Percentiles rank a stretch among this genome's conserved stretches.
phyloP scores from a whole-genome alignment of 768 basidiomycete species.

The Trametes meyenii region DNA sequence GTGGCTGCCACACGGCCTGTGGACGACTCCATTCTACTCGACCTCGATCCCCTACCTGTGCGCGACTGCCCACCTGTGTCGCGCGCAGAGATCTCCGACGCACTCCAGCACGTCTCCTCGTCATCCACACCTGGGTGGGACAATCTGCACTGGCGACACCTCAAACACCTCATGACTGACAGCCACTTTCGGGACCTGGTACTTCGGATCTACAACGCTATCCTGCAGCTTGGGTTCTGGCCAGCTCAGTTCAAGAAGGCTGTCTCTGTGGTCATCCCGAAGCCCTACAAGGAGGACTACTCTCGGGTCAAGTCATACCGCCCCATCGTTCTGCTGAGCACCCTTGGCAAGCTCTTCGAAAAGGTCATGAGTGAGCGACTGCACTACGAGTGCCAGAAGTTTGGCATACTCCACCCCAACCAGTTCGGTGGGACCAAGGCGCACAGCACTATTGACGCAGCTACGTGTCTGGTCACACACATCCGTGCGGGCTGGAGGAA shows the following conservation, averaged over 20 bases:
- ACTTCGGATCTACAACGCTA: constrained; percentile 15
- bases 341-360: constrained; percentile 29
- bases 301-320: constrained; percentile 29
- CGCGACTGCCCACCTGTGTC: constrained; percentile 11
- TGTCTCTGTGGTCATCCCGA: constrained; percentile 27
- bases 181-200: background rate
- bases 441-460: constrained; percentile 27
- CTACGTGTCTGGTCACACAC: constrained; percentile 19
- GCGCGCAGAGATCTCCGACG: constrained; percentile 12
- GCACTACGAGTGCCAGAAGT: constrained; percentile 24
- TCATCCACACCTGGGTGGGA: constrained; percentile 23
- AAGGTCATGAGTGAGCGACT: constrained; percentile 24
- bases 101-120: constrained; percentile 11
- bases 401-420: constrained; percentile 21
- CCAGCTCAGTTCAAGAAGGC: constrained; percentile 20
- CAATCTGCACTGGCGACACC: constrained; percentile 14
- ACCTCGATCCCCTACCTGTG: background rate
- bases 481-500: constrained; percentile 10
- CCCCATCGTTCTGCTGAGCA: constrained; percentile 31
- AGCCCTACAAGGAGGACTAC: constrained; percentile 30
- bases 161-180: constrained; percentile 7
- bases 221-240: constrained; percentile 13
- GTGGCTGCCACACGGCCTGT: background rate
- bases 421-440: constrained; percentile 28
- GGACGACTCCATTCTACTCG: constrained; percentile 11